phyloP scores from a whole-genome alignment of 2,329 filamentous ascomycete species.

The Trichoderma aggressivum region DNA sequence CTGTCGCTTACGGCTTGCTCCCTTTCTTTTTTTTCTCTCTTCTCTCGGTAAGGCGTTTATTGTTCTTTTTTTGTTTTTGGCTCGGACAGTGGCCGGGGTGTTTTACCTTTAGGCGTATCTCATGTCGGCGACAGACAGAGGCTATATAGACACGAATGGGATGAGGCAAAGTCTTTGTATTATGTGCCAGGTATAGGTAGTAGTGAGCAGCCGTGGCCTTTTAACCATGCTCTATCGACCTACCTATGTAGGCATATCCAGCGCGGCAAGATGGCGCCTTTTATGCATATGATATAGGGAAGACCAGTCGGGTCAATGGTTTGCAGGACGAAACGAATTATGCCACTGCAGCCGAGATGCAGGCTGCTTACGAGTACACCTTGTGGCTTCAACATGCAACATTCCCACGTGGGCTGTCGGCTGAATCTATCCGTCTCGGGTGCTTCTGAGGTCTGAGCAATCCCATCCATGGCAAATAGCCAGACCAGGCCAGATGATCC shows the following conservation, averaged over 20 bases:
- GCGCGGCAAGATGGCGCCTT: background rate
- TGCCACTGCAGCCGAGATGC: background rate
- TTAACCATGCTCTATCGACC: background rate
- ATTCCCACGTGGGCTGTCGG: background rate
- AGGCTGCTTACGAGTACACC: background rate
- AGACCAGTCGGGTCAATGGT: background rate
- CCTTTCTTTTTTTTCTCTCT: background rate
- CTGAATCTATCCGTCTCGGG: constrained; percentile 7
- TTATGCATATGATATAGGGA: background rate
- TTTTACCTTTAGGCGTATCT: background rate
- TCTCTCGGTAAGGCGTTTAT: background rate
- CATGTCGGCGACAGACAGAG: background rate
- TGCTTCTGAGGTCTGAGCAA: background rate
- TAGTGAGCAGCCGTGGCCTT: background rate
- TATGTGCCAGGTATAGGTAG: background rate
- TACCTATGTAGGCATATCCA: background rate
- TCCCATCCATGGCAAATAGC: background rate
- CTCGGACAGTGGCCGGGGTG: background rate
- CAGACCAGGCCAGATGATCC: background rate
- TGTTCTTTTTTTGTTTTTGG: background rate
- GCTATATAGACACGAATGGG: background rate
- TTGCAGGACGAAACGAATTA: background rate
- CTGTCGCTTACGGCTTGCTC: background rate
- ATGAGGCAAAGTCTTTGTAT: background rate
- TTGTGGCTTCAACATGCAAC: background rate